Evolutionary conservation across 2,329 filamentous ascomycete species (phyloP), one percentile per base, ranked within the genome.

Genomic region (Beauveria sp.): DNA sequence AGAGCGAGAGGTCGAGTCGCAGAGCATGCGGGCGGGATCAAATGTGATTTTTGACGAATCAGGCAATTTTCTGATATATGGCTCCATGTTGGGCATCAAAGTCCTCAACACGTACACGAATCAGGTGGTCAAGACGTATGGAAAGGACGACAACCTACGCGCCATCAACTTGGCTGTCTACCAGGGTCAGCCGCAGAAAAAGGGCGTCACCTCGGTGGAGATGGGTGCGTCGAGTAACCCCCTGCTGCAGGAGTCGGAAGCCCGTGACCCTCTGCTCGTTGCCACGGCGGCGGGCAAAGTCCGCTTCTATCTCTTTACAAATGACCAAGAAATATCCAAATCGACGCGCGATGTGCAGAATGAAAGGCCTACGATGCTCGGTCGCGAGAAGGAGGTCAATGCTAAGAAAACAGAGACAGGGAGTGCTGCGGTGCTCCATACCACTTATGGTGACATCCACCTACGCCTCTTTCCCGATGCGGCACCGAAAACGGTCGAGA

Each of bases 261-360:
- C 86, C 22, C 84, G 93, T 64, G 95, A 99, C 71, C 93, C 96
- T 0, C 93, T 98, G 70, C 79, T 99, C 8, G 83, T 96, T 50
- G 82, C 85, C 10, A 98, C 95, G 0, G 93, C 87, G 0, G 87
- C 90, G 51, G 89, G 87, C 65, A 98, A 96, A 75, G 85, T 89
- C 30, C 89, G 96, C 46, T 99, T 99, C 77, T 99, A 97, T 81
- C 92, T 98, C 86, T 99, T 97, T 75, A 96, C 91, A 42, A 96
- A 97, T 73, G 90, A 96, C 45, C 84, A 87, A 43, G 89, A 91
- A 26, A 82, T 95, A 57, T 88, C 87, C 66, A 96, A 93, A 73
- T 88, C 89, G 8, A 87, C 88, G 42, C 87, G 95, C 66, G 95
- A 99, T 72, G 82, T 99, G 12, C 92, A 96, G 68, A 99, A 99